Conservation (phyloP, 2,329 filamentous ascomycete genomes). For the Xylariaceae sp. region DNA sequence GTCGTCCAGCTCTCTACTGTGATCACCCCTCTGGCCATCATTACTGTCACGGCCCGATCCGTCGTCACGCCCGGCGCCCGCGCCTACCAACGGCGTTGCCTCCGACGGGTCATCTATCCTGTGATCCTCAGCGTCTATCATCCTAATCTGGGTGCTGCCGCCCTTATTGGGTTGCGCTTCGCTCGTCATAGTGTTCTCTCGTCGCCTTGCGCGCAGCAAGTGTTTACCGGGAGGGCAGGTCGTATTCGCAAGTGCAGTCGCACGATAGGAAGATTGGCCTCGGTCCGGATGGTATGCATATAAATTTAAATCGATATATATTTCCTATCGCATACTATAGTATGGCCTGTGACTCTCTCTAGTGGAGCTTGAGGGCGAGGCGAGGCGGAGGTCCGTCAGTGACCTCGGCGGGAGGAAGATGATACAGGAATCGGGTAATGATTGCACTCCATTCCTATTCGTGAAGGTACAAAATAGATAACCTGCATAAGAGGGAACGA, state of each 20-base stretch:
- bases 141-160: constrained; percentile 15
- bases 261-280: too few species aligned
- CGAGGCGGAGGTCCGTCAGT: background rate
- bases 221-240: too few species aligned
- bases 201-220: background rate
- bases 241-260: background rate
- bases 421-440: too few species aligned
- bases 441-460: too few species aligned
- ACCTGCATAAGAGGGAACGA: too few species aligned
- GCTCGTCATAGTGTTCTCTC: constrained; percentile 20
- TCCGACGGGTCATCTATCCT: constrained; percentile 25
- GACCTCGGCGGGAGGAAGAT: background rate
- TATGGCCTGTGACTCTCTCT: too few species aligned
- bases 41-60: constrained; percentile 6
- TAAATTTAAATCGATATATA: too few species aligned
- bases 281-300: too few species aligned
- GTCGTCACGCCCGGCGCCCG: constrained; percentile 18
- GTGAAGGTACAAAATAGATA: too few species aligned
- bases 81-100: constrained; percentile 35
- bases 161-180: constrained; percentile 12
- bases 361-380: too few species aligned
- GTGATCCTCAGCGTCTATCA: constrained; percentile 22
- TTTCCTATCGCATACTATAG: background rate
- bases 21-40: constrained; percentile 18
- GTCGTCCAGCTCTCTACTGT: constrained; percentile 51